Evolutionary conservation across 331 rosid species (phyloP).

Genomic region (Acacia pycnantha): DNA sequence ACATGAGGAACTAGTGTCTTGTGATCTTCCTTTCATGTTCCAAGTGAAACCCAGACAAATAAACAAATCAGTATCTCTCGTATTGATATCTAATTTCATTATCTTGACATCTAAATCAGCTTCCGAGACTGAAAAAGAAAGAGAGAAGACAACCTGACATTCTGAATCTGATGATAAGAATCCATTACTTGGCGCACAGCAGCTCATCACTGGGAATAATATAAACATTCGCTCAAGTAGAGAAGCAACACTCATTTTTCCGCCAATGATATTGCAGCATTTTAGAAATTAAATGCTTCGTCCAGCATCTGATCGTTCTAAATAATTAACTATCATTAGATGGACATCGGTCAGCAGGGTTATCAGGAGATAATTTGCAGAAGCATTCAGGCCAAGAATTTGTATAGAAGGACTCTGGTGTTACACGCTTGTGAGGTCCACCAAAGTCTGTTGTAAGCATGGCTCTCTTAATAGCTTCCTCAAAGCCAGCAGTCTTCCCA

Average conservation of each 20-base stretch:
- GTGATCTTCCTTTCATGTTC: background rate
- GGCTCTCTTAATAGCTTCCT: background rate
- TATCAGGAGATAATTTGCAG: conserved; percentile 1
- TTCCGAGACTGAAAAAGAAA: background rate
- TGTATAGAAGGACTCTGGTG: background rate
- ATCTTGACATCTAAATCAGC: conserved; percentile 1
- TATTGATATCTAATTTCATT: conserved; percentile 26
- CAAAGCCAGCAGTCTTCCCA: background rate
- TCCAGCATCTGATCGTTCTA: background rate
- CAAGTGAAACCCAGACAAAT: conserved; percentile 18
- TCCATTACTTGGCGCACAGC: conserved; percentile 14
- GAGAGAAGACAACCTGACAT: conserved; percentile 28
- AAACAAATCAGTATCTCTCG: conserved; percentile 26
- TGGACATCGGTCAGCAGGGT: background rate
- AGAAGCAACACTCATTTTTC: background rate
- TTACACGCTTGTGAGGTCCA: background rate
- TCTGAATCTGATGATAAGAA: conserved; percentile 30
- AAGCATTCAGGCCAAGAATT: conserved; percentile 12
- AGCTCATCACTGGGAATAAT: background rate
- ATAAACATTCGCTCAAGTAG: background rate
- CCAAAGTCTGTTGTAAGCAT: conserved; percentile 2
- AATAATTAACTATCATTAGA: background rate
- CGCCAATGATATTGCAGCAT: background rate
- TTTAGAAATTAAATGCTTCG: background rate
- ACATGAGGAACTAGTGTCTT: background rate